These are phyloP conservation scores for Gracilaria caudata DNA, from an alignment of 23 red algal species.

Conservation along the genomic window DNA sequence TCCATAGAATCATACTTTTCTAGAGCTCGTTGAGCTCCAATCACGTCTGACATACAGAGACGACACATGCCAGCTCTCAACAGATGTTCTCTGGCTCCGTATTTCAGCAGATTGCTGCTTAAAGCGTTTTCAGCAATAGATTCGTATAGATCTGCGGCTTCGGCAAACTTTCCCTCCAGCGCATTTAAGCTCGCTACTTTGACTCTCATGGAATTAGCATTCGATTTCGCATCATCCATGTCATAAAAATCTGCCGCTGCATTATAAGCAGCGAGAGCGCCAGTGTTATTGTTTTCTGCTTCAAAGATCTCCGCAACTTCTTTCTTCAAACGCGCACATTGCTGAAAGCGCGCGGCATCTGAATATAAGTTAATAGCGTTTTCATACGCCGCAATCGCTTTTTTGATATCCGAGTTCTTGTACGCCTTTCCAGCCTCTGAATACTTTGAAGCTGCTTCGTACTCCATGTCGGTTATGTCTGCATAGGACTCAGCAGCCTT, in stretches of 20 bases:
- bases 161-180: conserved; percentile 67
- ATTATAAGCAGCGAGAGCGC: conserved; percentile 67
- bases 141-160: conserved; percentile 85
- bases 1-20: conserved; percentile 81
- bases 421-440: conserved; percentile 91
- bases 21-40: conserved; percentile 83
- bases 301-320: conserved; percentile 95
- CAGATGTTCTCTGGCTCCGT: conserved; percentile 88
- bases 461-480: conserved; percentile 56
- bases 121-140: conserved; percentile 80
- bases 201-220: conserved; percentile 84
- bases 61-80: conserved; percentile 87
- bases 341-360: conserved; percentile 78
- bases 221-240: conserved; percentile 88
- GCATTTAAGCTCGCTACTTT: conserved; percentile 90
- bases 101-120: conserved; percentile 77
- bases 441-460: conserved; percentile 89
- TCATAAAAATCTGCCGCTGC: conserved; percentile 92
- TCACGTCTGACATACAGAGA: conserved; percentile 71
- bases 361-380: conserved; percentile 84
- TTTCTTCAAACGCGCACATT: conserved; percentile 82
- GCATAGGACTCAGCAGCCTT: conserved; percentile 66
- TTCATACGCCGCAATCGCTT: conserved; percentile 73
- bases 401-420: conserved; percentile 69
- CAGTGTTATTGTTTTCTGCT: conserved; percentile 33